Evolutionary conservation across 805 yeast species (phyloP), one percentile per base, ranked within the genome.

Genomic region (Hanseniaspora occidentalis): DNA sequence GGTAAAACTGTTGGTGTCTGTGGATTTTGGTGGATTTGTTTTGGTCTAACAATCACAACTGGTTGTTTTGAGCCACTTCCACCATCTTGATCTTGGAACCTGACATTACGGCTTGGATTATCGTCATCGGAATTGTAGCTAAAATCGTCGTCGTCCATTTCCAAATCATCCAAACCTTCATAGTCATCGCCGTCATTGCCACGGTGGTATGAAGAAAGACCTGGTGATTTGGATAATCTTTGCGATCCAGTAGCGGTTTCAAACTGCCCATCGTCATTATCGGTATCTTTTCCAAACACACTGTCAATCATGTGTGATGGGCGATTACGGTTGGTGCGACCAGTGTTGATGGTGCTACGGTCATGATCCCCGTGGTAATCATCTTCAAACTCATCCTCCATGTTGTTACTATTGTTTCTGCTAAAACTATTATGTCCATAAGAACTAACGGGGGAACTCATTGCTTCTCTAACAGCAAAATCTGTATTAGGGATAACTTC

Each of bases 1-100:
- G 64, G 64, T 38, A 60, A 45, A 39, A 60, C 61, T 1, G 63
- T 57, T 13, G 64, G 63, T 1, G 64, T 60, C 42, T 53, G 58
- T 8, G 64, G 64, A 43, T 58, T 60, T 43, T 60, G 64, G 39
- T 57, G 57, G 34, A 60, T 45, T n/a, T 60, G 55, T 44, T 56
- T 58, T 33, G 64, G 64, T 41, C 54, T 57, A 25, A 60, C 61
- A 53, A 57, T 50, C 44, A 60, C 44, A n/a, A 34, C 27, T 11
- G 44, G 35, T 18, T 31, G 36, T 3, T 41, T 35, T 9, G 20
- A 14, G n/a, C 16, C 11, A 14, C 35, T 20, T 8, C 20, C 20
- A 6, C 6, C 20, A 6, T 11, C 22, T 14, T 31, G 35, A 9
- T 7, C 16, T 14, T 27, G 31, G 14, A 27, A 27, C 14, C 16